Evolutionary conservation across 805 yeast genomes (phyloP).

Genomic region (Starmerella bombi): DNA sequence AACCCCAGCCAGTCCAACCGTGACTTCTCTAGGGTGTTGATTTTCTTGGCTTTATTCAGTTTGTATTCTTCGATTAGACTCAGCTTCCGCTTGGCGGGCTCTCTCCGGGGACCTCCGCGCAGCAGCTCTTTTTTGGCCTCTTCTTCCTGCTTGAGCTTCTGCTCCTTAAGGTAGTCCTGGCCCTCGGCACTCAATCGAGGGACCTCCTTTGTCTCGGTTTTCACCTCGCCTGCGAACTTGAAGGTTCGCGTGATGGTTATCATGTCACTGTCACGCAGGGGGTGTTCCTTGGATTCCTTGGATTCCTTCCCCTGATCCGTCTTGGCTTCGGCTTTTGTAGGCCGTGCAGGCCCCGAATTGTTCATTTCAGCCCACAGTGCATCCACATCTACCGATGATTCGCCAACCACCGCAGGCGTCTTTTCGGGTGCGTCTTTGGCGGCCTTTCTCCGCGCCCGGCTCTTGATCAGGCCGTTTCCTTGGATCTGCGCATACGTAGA

Average conservation of each 20-base stretch:
- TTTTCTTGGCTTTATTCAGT: conserved; percentile 56
- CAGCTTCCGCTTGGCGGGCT: conserved; percentile 50
- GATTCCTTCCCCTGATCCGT: not conserved
- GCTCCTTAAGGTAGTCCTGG: conserved; percentile 51
- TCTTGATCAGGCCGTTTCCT: conserved; percentile 49
- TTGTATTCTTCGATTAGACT: conserved; percentile 62
- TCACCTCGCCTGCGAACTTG: conserved; percentile 77
- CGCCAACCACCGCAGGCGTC: conserved; percentile 15
- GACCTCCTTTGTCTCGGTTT: conserved; percentile 68
- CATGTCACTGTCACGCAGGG: conserved; percentile 32
- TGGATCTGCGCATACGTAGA: conserved; percentile 39
- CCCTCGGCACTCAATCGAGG: conserved; percentile 75
- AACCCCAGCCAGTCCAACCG: conserved; percentile 89
- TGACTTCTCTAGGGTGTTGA: conserved; percentile 86
- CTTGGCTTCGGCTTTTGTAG: not conserved
- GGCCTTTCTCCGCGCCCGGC: conserved; percentile 46
- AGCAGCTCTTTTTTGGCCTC: conserved; percentile 1
- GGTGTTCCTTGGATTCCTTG: not conserved
- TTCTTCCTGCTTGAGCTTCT: conserved; percentile 13
- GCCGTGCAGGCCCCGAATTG: conserved; percentile 8
- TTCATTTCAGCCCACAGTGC: conserved; percentile 47
- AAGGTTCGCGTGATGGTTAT: conserved; percentile 65
- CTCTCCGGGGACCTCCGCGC: conserved; percentile 17
- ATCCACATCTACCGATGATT: conserved; percentile 35
- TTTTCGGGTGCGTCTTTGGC: conserved; percentile 18